A percentile compares a stretch with the other conserved stretches of the same genome.
These are phyloP conservation scores for Chrysanthemum makinoi DNA, from an alignment of 129 eudicot genomes.

Conservation along the genomic window DNA sequence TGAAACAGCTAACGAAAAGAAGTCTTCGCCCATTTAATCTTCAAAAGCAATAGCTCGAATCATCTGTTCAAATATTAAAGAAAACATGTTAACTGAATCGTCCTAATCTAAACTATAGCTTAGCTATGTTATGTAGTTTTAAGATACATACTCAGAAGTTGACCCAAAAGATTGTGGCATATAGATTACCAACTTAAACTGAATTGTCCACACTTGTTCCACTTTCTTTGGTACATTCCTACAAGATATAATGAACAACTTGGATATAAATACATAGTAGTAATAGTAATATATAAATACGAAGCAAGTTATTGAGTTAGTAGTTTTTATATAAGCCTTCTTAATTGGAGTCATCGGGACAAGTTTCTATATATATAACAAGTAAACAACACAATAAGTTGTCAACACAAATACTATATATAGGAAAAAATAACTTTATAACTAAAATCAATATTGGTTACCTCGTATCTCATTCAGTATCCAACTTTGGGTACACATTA, in stretches of 20 bases:
- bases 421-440: not conserved
- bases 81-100: not conserved
- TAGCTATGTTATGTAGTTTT: not conserved
- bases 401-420: too few species aligned
- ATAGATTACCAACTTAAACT: not conserved
- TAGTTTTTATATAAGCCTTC: not conserved
- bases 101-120: not conserved
- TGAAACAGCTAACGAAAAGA: too few species aligned
- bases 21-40: too few species aligned
- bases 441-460: not conserved
- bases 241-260: not conserved
- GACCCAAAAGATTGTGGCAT: too few species aligned
- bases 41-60: too few species aligned
- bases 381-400: too few species aligned
- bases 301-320: too few species aligned
- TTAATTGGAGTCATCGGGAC: not conserved
- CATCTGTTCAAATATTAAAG: not conserved
- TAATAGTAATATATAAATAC: too few species aligned
- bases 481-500: constrained; percentile 29
- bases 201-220: not conserved
- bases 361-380: not conserved
- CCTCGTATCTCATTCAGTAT: constrained; percentile 4
- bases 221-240: not conserved
- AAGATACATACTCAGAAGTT: too few species aligned
- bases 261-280: too few species aligned